These are phyloP conservation scores for Toxoplasma gondii DNA, from an alignment of 169 alveolate genomes.

Conservation along the genomic window DNA sequence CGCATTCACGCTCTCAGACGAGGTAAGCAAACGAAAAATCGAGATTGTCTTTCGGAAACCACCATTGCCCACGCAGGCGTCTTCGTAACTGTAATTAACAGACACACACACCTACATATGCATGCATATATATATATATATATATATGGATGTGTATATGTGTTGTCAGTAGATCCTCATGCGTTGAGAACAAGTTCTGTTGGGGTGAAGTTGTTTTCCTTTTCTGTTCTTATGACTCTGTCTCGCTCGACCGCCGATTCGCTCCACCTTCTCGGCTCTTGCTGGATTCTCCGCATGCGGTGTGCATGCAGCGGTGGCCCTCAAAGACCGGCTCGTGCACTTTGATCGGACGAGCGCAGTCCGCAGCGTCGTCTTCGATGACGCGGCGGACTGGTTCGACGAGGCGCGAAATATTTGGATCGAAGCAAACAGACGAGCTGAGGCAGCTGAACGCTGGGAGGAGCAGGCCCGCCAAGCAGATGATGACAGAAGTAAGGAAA, in stretches of 20 bases:
- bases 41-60: no score
- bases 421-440: neutral
- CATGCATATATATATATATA: no score
- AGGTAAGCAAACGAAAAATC: neutral
- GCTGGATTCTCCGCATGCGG: neutral
- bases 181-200: no score
- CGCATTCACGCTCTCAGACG: neutral
- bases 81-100: no score
- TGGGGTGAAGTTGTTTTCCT: no score
- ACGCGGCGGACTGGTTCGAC: conserved; percentile 8
- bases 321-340: neutral
- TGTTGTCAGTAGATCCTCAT: no score
- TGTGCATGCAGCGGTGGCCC: neutral
- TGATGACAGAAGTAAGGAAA: neutral
- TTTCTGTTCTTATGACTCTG: neutral
- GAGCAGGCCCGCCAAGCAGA: neutral
- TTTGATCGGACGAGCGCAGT: neutral
- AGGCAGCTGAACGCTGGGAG: neutral
- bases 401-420: neutral
- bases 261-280: neutral
- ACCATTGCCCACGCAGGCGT: no score
- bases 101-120: neutral
- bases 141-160: no score
- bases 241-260: neutral
- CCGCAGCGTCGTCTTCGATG: conserved; percentile 19